Base-by-base conservation (phyloP, 116 monocot species). In the Cymodocea nodosa region DNA sequence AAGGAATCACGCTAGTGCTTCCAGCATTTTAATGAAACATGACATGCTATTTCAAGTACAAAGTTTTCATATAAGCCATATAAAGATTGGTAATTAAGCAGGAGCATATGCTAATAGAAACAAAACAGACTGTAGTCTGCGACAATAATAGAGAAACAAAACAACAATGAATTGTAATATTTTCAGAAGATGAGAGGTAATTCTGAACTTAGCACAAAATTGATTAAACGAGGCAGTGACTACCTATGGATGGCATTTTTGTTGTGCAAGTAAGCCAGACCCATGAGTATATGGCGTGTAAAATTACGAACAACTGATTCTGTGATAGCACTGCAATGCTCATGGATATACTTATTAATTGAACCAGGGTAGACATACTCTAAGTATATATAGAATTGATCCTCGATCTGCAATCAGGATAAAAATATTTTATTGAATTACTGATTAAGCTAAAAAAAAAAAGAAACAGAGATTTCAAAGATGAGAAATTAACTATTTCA, bases 291-390 rank as follows among this genome's bases (percentile, higher is more conserved):
- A 84, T 99, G 99, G 24, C 99, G 84, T 24, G 99, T 92, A 72
- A 99, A 99, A 71, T 80, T 89, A 56, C 99, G 99, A 74, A 99
- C 89, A 22, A 99, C 83, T 40, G 99, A 99, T 79, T 99, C 99
- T 60, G 92, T 89, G 70, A 99, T 83, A 17, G 79, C 86, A 77
- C 89, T 89, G 71, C 62, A 81, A 71, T 91, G 75, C 12, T 89
- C 84, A 23, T 76, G 77, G 54, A 92, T 83, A 76, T 92, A 99
- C 58, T 87, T 99, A 60, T 92, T 79, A 23, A 99, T 92, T 44
- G 99, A 89, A 70, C 99, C 99, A 70, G 99, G 99, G 70, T 81
- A 70, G 61, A 99, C 92, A 79, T 87, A 85, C 72, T 99, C 99
- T 62, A 99, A 74, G 71, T 77, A 99, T 84, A 99, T 99, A 68